These are phyloP conservation scores for Trypanosoma vivax DNA, from an alignment of 208 protist species.

Conservation along the genomic window DNA sequence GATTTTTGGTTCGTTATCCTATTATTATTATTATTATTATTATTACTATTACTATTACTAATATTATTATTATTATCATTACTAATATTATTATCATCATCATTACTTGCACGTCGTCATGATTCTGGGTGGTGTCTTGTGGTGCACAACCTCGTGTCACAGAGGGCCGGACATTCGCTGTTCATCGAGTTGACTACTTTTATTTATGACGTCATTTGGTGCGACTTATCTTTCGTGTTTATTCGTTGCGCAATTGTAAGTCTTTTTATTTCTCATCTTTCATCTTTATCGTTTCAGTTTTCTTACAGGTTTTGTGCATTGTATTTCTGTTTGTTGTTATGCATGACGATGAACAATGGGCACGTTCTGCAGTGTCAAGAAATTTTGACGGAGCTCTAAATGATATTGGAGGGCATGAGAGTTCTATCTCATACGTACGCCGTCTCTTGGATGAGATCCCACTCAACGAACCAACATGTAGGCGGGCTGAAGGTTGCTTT, in stretches of 20 bases:
- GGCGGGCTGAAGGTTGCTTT: too few species aligned
- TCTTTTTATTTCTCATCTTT: background rate
- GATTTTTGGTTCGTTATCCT: background rate
- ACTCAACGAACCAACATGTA: too few species aligned
- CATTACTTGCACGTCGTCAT: background rate
- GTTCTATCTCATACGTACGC: too few species aligned
- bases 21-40: slow-evolving; percentile 2
- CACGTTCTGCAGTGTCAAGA: too few species aligned
- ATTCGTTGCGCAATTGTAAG: background rate
- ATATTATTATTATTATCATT: slow-evolving; percentile 13
- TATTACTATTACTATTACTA: slow-evolving; percentile 3
- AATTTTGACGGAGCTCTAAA: too few species aligned
- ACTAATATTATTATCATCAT: slow-evolving; percentile 11
- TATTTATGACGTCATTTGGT: background rate
- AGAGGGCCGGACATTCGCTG: too few species aligned
- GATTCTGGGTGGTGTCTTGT: background rate
- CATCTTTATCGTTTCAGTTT: background rate
- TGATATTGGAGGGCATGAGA: too few species aligned
- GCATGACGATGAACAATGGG: too few species aligned
- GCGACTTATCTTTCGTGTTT: background rate
- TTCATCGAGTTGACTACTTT: background rate
- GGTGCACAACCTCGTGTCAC: slow-evolving; percentile 1
- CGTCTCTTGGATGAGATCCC: too few species aligned
- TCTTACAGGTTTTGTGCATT: slow-evolving; percentile 1
- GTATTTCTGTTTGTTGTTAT: background rate